Evolutionary conservation across 2,329 filamentous ascomycete species (phyloP).

Genomic region (Colletotrichum somersetense): DNA sequence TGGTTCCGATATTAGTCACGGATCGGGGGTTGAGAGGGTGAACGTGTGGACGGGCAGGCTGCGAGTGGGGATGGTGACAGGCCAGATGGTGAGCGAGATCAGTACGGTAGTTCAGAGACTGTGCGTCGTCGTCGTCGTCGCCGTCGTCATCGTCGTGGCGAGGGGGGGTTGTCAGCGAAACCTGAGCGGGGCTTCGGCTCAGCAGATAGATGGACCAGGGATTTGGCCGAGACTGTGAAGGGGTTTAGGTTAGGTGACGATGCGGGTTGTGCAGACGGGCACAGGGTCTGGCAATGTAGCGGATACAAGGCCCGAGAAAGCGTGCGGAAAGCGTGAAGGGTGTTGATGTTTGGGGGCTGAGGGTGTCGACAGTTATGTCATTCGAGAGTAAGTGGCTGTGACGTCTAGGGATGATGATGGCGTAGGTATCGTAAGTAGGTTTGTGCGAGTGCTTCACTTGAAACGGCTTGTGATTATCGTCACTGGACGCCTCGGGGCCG

Average conservation of each 20-base stretch:
- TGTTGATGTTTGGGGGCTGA: not conserved
- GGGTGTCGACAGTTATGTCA: not conserved
- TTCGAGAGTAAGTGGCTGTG: not conserved
- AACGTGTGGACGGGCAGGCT: not conserved
- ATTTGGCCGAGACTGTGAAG: not conserved
- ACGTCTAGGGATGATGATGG: not conserved
- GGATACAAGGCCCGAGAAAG: not conserved
- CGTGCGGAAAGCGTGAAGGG: not conserved
- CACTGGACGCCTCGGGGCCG: not conserved
- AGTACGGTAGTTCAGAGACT: not conserved
- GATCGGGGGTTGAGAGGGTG: slow-evolving; percentile 1
- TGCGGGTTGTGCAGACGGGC: not conserved
- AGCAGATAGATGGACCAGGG: not conserved
- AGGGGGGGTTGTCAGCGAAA: not conserved
- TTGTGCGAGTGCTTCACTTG: slow-evolving; percentile 38
- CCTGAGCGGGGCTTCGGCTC: not conserved
- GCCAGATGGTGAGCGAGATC: slow-evolving; percentile 10
- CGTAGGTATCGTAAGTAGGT: not conserved
- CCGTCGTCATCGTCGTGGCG: not conserved
- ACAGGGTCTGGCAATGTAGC: not conserved
- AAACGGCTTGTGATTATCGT: slow-evolving; percentile 23
- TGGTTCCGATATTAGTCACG: slow-evolving; percentile 14
- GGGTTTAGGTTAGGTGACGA: too few relatives aligned
- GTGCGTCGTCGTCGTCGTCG: not conserved
- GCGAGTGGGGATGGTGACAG: not conserved